Evolutionary conservation across 495 filamentous ascomycete genomes (phyloP), one percentile per base, ranked within the genome.

Genomic region (Cladorrhinum samala): DNA sequence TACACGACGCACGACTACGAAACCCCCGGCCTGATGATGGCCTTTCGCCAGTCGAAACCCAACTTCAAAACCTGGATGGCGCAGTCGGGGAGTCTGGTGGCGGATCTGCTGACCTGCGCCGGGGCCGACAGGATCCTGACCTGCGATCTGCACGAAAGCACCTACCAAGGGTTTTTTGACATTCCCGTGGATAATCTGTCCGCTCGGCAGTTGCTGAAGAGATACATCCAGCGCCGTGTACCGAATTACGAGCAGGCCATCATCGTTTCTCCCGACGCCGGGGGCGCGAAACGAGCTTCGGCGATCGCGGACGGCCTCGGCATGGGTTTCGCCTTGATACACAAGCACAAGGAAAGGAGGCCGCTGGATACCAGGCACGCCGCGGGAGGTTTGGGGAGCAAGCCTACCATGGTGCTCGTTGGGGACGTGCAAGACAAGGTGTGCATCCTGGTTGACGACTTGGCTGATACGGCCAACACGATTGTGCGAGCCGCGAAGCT

Each of bases 31-130:
- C 65, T 75, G 37, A 58, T 75, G 30, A 72, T 71, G 25, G 69
- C 75, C 37, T 90, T 96, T 67, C 75, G 86, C 61, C 11, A 81
- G n/a, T n/a, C 89, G 1, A 87, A 87, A 52, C 85, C 91, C 2
- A 91, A 91, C 9, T 97, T 97, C 64, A 94, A 91, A 71, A 88
- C 95, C 73, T 97, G 93, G 93, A 89, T 96, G 57, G 93, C 93
- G 21, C 93, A 96, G 72, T 88, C 93, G 27, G 93, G 93, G 46
- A 96, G 91, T 21, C 79, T 98, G 54, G 86, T 97, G 25, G 93
- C 93, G 14, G 89, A 97, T 65, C 80, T 98, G 50, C 72, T 98
- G 48, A 96, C 89, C 23, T 96, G 91, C 68, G 90, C 93, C 53
- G 93, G 93, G 39, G 89, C 94, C 16, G 94, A 98, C 68, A 89